A percentile compares a stretch with the other conserved stretches of the same genome.
Evolutionary conservation across 345 rosid species (phyloP).

Genomic region (Gossypium anomalum): DNA sequence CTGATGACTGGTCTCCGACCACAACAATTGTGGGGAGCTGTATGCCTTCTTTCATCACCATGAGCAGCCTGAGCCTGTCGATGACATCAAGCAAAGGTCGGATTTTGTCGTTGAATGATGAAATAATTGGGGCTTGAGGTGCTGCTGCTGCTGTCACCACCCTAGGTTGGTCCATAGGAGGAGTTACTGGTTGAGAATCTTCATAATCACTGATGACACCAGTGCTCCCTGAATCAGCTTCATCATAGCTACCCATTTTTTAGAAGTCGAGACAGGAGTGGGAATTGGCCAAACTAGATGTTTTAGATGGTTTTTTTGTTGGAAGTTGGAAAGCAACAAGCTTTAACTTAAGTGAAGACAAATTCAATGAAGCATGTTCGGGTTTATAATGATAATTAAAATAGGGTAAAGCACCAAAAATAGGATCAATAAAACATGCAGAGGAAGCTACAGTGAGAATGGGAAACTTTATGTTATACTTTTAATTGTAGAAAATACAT

Average conservation of each 20-base stretch:
- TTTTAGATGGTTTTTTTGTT: too few relatives aligned
- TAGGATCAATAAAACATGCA: background rate
- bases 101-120: background rate
- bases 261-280: background rate
- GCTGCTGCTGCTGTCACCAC: background rate
- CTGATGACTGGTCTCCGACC: background rate
- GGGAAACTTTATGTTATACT: background rate
- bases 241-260: background rate
- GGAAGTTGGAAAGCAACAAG: too few relatives aligned
- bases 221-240: background rate
- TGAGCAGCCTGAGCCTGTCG: background rate
- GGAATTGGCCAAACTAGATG: too few relatives aligned
- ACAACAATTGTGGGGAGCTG: slow-evolving; percentile 3
- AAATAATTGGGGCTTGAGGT: background rate
- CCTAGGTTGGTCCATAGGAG: background rate
- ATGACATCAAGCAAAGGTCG: background rate
- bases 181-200: background rate
- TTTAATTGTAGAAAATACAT: too few relatives aligned
- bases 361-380: too few relatives aligned
- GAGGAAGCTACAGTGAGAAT: background rate
- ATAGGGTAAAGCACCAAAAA: background rate
- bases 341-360: too few relatives aligned
- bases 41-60: background rate
- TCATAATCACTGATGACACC: background rate
- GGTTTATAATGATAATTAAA: background rate